Percentiles rank a stretch among this genome's conserved stretches.
Evolutionary conservation across 2,329 filamentous ascomycete genomes (phyloP).

Genomic region (Alternaria hordeiaustralica): DNA sequence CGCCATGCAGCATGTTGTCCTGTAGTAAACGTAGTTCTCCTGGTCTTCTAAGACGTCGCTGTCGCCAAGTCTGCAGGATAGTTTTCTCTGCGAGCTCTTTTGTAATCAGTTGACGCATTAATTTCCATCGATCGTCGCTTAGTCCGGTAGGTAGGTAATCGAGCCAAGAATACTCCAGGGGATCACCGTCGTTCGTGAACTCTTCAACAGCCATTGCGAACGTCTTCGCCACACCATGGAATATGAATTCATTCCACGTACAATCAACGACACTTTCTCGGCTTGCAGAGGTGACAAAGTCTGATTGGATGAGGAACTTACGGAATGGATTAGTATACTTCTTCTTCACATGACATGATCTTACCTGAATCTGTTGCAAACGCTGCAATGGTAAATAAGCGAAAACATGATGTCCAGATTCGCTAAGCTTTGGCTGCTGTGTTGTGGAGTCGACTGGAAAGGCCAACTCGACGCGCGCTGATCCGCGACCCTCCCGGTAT

Average conservation of each 20-base stretch:
- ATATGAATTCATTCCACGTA: constrained; percentile 28
- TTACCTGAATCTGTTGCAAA: constrained; percentile 24
- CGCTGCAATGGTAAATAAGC: constrained; percentile 29
- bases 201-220: constrained; percentile 14
- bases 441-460: constrained; percentile 25
- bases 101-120: constrained; percentile 9
- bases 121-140: constrained; percentile 17
- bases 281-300: constrained; percentile 33
- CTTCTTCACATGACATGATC: neutral
- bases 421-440: constrained; percentile 20
- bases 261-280: constrained; percentile 27
- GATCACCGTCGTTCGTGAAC: constrained; percentile 16
- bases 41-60: constrained; percentile 9
- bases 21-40: constrained; percentile 2
- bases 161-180: constrained; percentile 25
- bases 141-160: constrained; percentile 18
- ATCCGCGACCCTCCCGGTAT: constrained; percentile 8
- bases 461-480: constrained; percentile 21
- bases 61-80: constrained; percentile 20
- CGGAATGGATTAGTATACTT: neutral
- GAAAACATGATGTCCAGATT: constrained; percentile 23
- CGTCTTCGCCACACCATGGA: constrained; percentile 12
- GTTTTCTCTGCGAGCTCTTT: constrained; percentile 3
- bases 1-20: neutral
- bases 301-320: constrained; percentile 37